Percentiles rank a stretch among this genome's conserved stretches.
These are phyloP conservation scores for Aspergillus arachidicola DNA, from an alignment of 2,329 filamentous ascomycete species.

Conservation along the genomic window DNA sequence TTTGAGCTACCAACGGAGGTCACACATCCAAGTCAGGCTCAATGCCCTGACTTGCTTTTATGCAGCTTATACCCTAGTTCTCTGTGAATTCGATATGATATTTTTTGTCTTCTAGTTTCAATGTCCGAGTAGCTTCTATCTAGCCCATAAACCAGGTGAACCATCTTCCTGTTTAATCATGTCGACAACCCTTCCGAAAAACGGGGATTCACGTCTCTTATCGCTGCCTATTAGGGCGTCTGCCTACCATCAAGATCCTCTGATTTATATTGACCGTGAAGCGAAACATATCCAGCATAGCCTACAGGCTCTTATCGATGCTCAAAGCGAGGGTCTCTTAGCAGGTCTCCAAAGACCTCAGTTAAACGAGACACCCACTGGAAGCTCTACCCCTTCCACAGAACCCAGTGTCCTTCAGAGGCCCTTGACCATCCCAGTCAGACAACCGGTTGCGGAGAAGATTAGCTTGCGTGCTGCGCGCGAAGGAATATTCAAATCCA, in stretches of 20 bases:
- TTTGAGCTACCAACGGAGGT: background rate
- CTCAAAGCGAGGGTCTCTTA: conserved; percentile 61
- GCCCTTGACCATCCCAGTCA: conserved; percentile 40
- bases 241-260: conserved; percentile 41
- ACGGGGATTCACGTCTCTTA: conserved; percentile 26
- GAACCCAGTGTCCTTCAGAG: conserved; percentile 32
- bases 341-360: conserved; percentile 47
- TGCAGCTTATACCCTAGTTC: background rate
- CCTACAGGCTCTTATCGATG: conserved; percentile 62
- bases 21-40: background rate
- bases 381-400: conserved; percentile 45
- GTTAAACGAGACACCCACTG: conserved; percentile 46
- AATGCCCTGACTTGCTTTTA: background rate
- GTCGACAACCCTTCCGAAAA: conserved; percentile 33
- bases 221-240: conserved; percentile 35
- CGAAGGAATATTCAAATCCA: conserved; percentile 59
- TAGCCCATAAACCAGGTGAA: conserved; percentile 1
- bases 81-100: background rate
- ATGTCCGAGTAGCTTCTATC: background rate
- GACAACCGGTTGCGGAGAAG: conserved; percentile 46
- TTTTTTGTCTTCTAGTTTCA: background rate
- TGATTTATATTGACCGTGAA: conserved; percentile 55
- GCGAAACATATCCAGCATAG: conserved; percentile 58
- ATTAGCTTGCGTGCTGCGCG: conserved; percentile 57
- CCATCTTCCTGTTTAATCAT: conserved; percentile 23